phyloP scores from a whole-genome alignment of 1,139 yeast genomes.

The Scheffersomyces segobiensis region DNA sequence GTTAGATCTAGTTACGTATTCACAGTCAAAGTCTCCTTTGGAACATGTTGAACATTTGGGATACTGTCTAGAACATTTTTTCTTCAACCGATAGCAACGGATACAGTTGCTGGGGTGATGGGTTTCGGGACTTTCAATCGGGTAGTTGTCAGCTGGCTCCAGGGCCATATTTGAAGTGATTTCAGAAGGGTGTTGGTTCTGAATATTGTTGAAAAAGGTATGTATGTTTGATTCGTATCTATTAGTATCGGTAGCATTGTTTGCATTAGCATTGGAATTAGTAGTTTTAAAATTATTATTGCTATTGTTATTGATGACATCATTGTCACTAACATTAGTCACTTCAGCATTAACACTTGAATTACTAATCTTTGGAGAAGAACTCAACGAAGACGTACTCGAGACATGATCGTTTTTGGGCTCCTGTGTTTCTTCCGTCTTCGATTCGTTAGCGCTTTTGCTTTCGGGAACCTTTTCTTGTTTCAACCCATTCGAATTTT shows the following conservation, averaged over 20 bases:
- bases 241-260: not conserved
- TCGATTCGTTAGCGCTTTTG: not conserved
- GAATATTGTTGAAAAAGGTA: not conserved
- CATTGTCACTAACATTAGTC: not conserved
- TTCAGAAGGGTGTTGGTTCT: not conserved
- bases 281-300: not conserved
- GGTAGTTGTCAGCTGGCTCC: constrained; percentile 6
- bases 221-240: not conserved
- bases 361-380: not conserved
- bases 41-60: constrained; percentile 41
- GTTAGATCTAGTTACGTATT: constrained; percentile 33
- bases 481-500: not conserved
- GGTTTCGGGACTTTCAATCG: constrained; percentile 22
- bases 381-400: not conserved
- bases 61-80: constrained; percentile 40
- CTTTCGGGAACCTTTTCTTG: not conserved
- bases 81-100: constrained; percentile 45
- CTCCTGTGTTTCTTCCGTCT: too few species aligned
- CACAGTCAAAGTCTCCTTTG: constrained; percentile 38
- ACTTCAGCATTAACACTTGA: not conserved
- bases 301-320: not conserved
- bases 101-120: constrained; percentile 41
- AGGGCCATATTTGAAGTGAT: not conserved
- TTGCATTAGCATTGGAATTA: not conserved
- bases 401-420: not conserved